Percentiles rank a stretch among this genome's conserved stretches.
Conservation (phyloP, 192 early-diverging fungal species). For the Mortierella hygrophila region DNA sequence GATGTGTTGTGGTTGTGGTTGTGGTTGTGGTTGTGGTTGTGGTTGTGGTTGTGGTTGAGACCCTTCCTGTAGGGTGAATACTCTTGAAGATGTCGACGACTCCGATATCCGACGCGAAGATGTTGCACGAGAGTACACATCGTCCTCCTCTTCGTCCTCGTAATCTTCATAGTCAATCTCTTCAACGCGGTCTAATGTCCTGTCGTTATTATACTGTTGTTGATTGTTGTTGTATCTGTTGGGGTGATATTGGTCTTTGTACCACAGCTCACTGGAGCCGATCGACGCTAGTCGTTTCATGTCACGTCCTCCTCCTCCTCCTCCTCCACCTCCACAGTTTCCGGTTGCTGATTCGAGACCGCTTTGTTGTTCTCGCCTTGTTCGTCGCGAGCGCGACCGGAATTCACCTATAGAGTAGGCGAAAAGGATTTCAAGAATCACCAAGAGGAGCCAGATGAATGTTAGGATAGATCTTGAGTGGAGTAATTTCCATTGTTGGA, state of each 20-base stretch:
- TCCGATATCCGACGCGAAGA: not conserved
- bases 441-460: conserved; percentile 4
- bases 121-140: not conserved
- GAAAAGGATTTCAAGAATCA: conserved; percentile 8
- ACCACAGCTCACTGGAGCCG: not conserved
- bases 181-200: not conserved
- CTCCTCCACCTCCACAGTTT: not conserved
- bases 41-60: not conserved
- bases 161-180: not conserved
- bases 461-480: not conserved
- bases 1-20: not conserved
- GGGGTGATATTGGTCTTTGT: not conserved
- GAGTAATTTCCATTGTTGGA: not conserved
- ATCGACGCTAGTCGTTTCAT: not conserved
- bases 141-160: not conserved
- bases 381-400: not conserved
- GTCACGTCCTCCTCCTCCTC: not conserved
- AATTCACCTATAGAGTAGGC: not conserved
- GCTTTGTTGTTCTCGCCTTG: not conserved
- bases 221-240: not conserved
- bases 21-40: not conserved
- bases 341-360: not conserved
- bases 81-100: not conserved
- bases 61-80: not conserved
- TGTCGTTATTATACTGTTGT: not conserved